These are phyloP conservation scores for Pestalotiopsis sp. DNA, from an alignment of 2,329 filamentous ascomycete species.

Conservation along the genomic window DNA sequence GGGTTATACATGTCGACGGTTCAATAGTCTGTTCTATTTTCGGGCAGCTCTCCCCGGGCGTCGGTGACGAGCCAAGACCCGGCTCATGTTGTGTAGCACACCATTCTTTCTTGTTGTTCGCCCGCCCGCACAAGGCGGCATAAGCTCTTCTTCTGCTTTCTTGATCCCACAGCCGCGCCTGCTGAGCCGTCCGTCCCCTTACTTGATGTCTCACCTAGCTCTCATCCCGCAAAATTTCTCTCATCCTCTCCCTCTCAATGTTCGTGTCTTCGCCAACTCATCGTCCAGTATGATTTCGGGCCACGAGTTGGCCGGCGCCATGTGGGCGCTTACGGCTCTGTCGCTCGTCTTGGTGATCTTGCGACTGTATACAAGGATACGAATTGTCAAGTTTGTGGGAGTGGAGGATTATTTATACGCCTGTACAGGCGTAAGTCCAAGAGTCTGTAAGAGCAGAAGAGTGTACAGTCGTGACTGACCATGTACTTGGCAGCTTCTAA, in stretches of 20 bases:
- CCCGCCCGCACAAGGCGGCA: not conserved
- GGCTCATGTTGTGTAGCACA: not conserved
- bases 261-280: not conserved
- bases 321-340: conserved; percentile 37
- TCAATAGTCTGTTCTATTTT: conserved; percentile 7
- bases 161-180: not conserved
- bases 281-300: conserved; percentile 29
- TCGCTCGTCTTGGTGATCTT: conserved; percentile 25
- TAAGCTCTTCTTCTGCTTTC: not conserved
- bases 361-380: conserved; percentile 28
- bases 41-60: not conserved
- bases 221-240: not conserved
- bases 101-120: not conserved
- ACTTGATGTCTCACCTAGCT: not conserved
- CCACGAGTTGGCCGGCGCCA: conserved; percentile 27
- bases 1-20: not conserved
- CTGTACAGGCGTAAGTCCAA: conserved; percentile 28
- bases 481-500: conserved; percentile 25
- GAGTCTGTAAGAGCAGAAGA: too few species aligned
- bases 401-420: conserved; percentile 38
- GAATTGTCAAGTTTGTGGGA: conserved; percentile 36
- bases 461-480: not conserved
- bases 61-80: not conserved
- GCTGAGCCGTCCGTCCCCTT: not conserved
- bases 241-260: not conserved